phyloP scores from a whole-genome alignment of 2,329 filamentous ascomycete species.

The Sclerotinia borealis region DNA sequence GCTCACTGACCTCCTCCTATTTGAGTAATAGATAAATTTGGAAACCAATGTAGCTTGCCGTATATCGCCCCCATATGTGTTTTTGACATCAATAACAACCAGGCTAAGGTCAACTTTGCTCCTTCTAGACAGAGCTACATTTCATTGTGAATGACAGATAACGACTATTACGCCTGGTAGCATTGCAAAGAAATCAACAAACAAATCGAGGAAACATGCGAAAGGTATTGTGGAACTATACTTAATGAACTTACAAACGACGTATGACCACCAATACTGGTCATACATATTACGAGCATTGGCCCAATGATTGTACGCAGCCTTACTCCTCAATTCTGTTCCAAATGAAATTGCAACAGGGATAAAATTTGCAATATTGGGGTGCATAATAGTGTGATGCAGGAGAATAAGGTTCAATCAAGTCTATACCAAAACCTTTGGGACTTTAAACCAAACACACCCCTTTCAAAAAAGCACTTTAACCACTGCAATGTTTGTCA shows the following conservation, averaged over 20 bases:
- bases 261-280: slow-evolving; percentile 12
- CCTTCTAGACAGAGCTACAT: slow-evolving; percentile 20
- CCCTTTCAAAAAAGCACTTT: not conserved
- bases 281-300: not conserved
- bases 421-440: not conserved
- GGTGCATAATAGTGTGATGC: slow-evolving; percentile 5
- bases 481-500: not conserved
- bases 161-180: slow-evolving; percentile 16
- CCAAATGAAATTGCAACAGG: not conserved
- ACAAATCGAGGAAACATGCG: slow-evolving; percentile 24
- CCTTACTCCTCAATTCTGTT: not conserved
- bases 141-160: slow-evolving; percentile 23
- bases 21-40: not conserved
- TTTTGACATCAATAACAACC: slow-evolving; percentile 20
- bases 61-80: slow-evolving; percentile 11
- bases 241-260: slow-evolving; percentile 21
- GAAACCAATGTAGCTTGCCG: slow-evolving; percentile 18
- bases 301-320: not conserved
- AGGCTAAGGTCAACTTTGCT: slow-evolving; percentile 17
- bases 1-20: not conserved
- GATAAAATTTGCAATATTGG: not conserved
- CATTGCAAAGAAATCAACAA: slow-evolving; percentile 22
- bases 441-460: not conserved
- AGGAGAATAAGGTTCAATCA: not conserved
- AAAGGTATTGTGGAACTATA: slow-evolving; percentile 19